Evolutionary conservation across 106 monocot species (phyloP), one percentile per base, ranked within the genome.

Genomic region (Xerophyta viscosa): DNA sequence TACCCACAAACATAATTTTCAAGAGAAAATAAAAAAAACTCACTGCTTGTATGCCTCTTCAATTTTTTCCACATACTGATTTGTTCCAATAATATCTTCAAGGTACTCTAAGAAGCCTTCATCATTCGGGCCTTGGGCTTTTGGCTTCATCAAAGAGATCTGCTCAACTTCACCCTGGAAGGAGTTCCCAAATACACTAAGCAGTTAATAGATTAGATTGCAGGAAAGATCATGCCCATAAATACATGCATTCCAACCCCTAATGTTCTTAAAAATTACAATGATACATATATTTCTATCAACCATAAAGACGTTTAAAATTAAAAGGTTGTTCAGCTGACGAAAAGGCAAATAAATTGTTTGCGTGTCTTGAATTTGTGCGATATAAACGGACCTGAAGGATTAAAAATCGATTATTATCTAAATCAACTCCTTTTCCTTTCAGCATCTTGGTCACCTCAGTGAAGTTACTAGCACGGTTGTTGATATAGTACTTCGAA

Each of bases 81-180:
- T 74, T 48, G 96, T 98, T 37, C 96, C 96, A 67, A 98, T 98
- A 23, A 98, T 90, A 44, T 96, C 96, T 53, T 96, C 96, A 6
- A 96, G 79, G 60, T 96, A 96, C 70, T 96, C 96, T 61, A 96
- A 72, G 31, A 96, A 96, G 3, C 96, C 96, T 54, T 89, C 89
- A 77, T 98, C 89, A 67, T 98, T 89, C 20, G 79, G 76, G 5
- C 85, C 86, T 67, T 98, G 96, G 15, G 89, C 66, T 58, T 98
- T 98, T 19, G 96, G 96, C 68, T 90, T 98, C 89, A 98, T 98
- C 10, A 98, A 66, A 17, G 96, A 98, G 53, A 98, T 98, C 66
- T 98, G 96, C 70, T 98, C 89, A 44, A 98, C 96, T 73, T 98
- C 96, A 50, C 96, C 96, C 96, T 98, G 67, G 0, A 58, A 24